phyloP scores from a whole-genome alignment of 257 asterid species.

The Thymus mandschuricus region DNA sequence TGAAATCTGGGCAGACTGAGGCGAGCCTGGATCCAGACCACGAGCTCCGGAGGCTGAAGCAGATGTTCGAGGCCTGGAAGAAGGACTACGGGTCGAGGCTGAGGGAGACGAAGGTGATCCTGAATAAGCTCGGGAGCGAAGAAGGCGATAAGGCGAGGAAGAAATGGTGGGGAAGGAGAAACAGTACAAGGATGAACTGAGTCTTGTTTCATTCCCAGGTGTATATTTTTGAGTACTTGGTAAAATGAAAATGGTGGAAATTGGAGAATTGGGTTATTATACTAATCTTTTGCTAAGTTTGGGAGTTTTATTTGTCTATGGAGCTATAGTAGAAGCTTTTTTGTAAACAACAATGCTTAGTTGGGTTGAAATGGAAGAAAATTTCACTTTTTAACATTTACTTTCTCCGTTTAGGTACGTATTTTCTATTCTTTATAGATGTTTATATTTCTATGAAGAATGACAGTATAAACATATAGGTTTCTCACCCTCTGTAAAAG shows the following conservation, averaged over 20 bases:
- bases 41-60: slow-evolving; percentile 84
- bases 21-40: slow-evolving; percentile 87
- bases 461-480: too few species aligned
- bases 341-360: not conserved
- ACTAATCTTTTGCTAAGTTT: not conserved
- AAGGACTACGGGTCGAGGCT: slow-evolving; percentile 83
- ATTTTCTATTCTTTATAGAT: too few species aligned
- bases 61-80: slow-evolving; percentile 95
- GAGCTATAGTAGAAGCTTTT: too few species aligned
- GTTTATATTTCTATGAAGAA: too few species aligned
- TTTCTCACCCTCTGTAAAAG: too few species aligned
- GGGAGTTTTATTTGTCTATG: not conserved
- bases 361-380: slow-evolving; percentile 1
- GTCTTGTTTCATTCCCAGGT: not conserved
- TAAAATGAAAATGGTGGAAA: not conserved
- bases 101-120: slow-evolving; percentile 88
- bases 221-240: slow-evolving; percentile 17
- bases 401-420: too few species aligned
- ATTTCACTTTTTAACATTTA: not conserved
- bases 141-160: slow-evolving; percentile 67
- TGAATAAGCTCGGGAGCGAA: slow-evolving; percentile 76
- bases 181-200: slow-evolving; percentile 64
- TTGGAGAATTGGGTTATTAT: not conserved
- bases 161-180: slow-evolving; percentile 96
- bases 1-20: slow-evolving; percentile 85